Evolutionary conservation across 2,329 filamentous ascomycete genomes (phyloP).

Genomic region (Hyphodiscus sp.): DNA sequence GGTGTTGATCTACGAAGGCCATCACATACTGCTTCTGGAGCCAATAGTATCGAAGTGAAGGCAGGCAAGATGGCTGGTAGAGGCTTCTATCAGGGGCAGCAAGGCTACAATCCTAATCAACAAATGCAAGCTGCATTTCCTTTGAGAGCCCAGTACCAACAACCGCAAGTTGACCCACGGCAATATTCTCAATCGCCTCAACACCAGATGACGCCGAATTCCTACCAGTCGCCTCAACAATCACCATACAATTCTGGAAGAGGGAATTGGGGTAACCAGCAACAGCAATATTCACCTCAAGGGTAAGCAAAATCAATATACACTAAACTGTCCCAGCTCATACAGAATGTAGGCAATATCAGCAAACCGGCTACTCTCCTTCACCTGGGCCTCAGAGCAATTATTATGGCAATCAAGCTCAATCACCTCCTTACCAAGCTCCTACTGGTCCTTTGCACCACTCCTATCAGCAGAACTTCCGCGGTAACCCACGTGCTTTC

Average conservation of each 20-base stretch:
- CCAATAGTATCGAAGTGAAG: conserved; percentile 32
- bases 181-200: conserved; percentile 54
- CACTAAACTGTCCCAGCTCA: conserved; percentile 30
- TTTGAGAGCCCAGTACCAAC: conserved; percentile 30
- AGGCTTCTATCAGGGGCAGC: conserved; percentile 29
- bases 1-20: conserved; percentile 28
- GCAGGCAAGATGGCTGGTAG: conserved; percentile 31
- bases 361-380: conserved; percentile 45
- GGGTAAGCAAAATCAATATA: conserved; percentile 37
- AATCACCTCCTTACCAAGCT: conserved; percentile 46
- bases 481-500: conserved; percentile 48
- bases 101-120: conserved; percentile 31
- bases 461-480: conserved; percentile 37
- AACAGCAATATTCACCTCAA: conserved; percentile 38
- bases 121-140: conserved; percentile 32
- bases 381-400: conserved; percentile 47
- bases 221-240: conserved; percentile 55
- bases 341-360: conserved; percentile 48
- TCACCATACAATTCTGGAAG: conserved; percentile 52
- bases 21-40: conserved; percentile 27
- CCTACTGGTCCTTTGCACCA: conserved; percentile 49
- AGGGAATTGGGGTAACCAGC: conserved; percentile 41
- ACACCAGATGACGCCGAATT: conserved; percentile 46
- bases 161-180: conserved; percentile 30
- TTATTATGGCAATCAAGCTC: conserved; percentile 41